These are phyloP conservation scores for Penicillium coffeae DNA, from an alignment of 495 filamentous ascomycete genomes.

Conservation along the genomic window DNA sequence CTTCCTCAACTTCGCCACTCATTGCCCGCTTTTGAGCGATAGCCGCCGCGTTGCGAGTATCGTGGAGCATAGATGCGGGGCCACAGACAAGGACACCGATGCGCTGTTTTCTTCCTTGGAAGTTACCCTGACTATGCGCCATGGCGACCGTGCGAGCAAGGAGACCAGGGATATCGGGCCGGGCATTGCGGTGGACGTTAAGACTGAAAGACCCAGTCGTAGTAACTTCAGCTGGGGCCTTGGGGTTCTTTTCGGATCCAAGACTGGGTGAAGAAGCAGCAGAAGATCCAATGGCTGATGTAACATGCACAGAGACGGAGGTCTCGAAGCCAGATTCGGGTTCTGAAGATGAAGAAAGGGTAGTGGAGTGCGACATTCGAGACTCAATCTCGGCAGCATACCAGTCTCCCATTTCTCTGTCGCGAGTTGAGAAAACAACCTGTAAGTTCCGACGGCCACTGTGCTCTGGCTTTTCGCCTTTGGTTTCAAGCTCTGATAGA, in stretches of 20 bases:
- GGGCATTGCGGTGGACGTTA: constrained; percentile 20
- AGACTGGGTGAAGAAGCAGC: constrained; percentile 7
- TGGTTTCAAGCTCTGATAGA: constrained; percentile 2
- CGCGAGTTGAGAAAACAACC: constrained; percentile 27
- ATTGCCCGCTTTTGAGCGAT: constrained; percentile 38
- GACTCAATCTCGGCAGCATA: constrained; percentile 25
- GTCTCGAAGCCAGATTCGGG: constrained; percentile 29
- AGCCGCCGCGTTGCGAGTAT: constrained; percentile 47
- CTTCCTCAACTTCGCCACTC: constrained; percentile 38
- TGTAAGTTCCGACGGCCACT: constrained; percentile 17
- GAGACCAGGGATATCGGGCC: constrained; percentile 37
- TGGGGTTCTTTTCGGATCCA: constrained; percentile 4
- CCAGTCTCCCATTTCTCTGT: constrained; percentile 24
- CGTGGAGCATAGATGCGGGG: constrained; percentile 46
- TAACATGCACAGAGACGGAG: constrained; percentile 28
- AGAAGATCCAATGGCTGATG: constrained; percentile 9
- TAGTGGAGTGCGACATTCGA: constrained; percentile 19
- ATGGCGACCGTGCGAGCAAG: constrained; percentile 26
- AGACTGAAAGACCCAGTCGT: constrained; percentile 18
- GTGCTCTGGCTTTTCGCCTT: not conserved
- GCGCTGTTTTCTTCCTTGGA: constrained; percentile 17
- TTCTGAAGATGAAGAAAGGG: constrained; percentile 6
- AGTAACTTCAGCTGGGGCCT: constrained; percentile 9
- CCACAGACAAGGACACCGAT: constrained; percentile 50
- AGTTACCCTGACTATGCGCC: constrained; percentile 8